Percentiles rank a stretch among this genome's conserved stretches.
Evolutionary conservation across 2,329 filamentous ascomycete species (phyloP).

Genomic region (Pseudocercospora musae): DNA sequence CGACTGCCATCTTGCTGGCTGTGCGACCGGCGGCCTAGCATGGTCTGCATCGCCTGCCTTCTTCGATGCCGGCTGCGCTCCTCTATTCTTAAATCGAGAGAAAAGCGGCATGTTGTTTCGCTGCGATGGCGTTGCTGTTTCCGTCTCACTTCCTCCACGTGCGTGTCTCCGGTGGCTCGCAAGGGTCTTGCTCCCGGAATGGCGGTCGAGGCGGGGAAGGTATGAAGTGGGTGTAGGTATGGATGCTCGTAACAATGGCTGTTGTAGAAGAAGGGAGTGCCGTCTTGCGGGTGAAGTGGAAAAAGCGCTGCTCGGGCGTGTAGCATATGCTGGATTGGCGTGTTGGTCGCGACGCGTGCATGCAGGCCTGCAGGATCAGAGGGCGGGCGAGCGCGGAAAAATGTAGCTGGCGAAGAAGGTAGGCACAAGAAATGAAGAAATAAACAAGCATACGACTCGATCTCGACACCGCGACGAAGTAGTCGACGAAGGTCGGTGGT

Average conservation of each 20-base stretch:
- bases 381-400: background rate
- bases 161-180: background rate
- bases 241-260: background rate
- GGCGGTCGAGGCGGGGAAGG: background rate
- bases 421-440: background rate
- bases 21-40: conserved; percentile 52
- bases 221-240: background rate
- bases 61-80: conserved; percentile 60
- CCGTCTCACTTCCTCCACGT: conserved; percentile 3
- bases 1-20: conserved; percentile 71
- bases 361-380: background rate
- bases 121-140: background rate
- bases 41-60: conserved; percentile 23
- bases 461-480: background rate
- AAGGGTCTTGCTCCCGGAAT: conserved; percentile 6
- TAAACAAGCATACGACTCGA: background rate
- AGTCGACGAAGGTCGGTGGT: background rate
- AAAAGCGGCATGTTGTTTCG: conserved; percentile 53
- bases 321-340: background rate
- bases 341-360: background rate
- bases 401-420: background rate
- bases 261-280: background rate
- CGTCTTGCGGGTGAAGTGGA: background rate
- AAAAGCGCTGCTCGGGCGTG: background rate
- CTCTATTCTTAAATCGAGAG: conserved; percentile 70